A percentile compares a stretch with the other conserved stretches of the same genome.
phyloP scores from a whole-genome alignment of 805 yeast species.

The Starmerella vaccinii region DNA sequence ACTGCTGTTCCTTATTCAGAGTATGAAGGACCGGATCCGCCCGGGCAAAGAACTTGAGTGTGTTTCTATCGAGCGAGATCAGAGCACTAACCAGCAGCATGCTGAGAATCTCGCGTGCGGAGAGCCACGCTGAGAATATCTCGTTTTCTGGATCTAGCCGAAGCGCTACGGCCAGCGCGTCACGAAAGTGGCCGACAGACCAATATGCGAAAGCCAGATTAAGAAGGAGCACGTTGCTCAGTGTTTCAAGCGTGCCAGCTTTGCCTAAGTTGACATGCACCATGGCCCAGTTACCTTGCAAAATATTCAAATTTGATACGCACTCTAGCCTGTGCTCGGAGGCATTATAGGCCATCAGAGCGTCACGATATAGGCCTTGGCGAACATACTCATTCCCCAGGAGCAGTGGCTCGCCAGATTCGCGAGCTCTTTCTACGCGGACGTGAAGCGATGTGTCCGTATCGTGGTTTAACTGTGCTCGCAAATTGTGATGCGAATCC shows the following conservation, averaged over 20 bases:
- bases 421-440: constrained; percentile 1
- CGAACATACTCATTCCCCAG: constrained; percentile 7
- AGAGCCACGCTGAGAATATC: constrained; percentile 8
- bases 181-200: constrained; percentile 10
- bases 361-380: constrained; percentile 16
- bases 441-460: neutral
- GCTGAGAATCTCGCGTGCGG: neutral
- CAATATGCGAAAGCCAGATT: constrained; percentile 17
- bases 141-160: neutral
- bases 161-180: constrained; percentile 12
- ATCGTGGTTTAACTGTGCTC: neutral
- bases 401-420: neutral
- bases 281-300: constrained; percentile 15
- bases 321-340: constrained; percentile 1
- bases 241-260: neutral
- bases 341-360: constrained; percentile 5
- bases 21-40: constrained; percentile 4
- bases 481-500: neutral
- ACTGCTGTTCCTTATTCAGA: neutral
- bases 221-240: neutral
- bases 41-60: constrained; percentile 6
- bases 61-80: constrained; percentile 7
- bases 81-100: constrained; percentile 15
- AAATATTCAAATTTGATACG: constrained; percentile 12
- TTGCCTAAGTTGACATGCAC: constrained; percentile 1